Evolutionary conservation across 331 rosid genomes (phyloP), one percentile per base, ranked within the genome.

Genomic region (Saraca asoca): DNA sequence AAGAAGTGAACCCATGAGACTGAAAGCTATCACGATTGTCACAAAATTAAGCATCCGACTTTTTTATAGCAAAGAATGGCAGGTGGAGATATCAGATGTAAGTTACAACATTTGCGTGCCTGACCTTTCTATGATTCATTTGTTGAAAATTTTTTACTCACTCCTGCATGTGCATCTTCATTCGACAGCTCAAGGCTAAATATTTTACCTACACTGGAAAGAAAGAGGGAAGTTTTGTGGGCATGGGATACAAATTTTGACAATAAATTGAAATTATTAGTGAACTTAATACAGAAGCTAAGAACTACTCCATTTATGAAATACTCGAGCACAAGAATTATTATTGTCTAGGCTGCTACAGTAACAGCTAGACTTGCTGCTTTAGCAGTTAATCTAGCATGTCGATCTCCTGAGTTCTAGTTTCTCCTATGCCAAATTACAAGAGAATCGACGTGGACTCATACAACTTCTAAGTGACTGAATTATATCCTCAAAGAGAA

Each of bases 401-500:
- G 31, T 24, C 31, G 3, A 42, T 35, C 56, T 60, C 43, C 71
- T 39, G 49, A 66, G 71, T 5, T 50, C 60, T 31, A 58, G 70
- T 58, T 76, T 76, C 52, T 71, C 72, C 37, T 49, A 29, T 29
- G 69, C 79, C 58, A 58, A 53, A 5, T 69, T 72, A 19, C 57
- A 48, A 64, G 78, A 73, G 45, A 78, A 18, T 53, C n/a, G 18
- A 5, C 59, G 46, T 24, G 70, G n/a, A 16, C 41, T 19, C 2
- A 69, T 42, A 63, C 75, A 51, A 37, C 57, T 54, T 59, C 66
- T 7, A 17, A 77, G 78, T 58, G 78, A 69, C 45, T 75, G 73
- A 72, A 82, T 58, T 60, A 82, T 80, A 14, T 83, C 84, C 58
- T 83, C 80, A 58, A 83, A 83, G 18, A 81, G 55, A 43, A 69